phyloP scores from a whole-genome alignment of 257 asterid genomes.

The Solanum chilense region DNA sequence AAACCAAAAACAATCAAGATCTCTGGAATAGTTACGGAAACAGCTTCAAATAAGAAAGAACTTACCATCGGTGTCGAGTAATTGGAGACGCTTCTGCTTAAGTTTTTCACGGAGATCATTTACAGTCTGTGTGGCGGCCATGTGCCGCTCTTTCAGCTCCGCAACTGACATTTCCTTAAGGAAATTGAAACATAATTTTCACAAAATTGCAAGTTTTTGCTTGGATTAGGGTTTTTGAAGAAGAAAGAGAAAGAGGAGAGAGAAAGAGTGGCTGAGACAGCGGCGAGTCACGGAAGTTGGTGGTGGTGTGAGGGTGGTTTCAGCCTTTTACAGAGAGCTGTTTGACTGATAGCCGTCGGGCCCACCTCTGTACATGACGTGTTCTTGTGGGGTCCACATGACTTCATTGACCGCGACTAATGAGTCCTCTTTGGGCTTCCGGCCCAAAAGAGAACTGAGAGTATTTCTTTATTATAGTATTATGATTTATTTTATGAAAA shows the following conservation, averaged over 20 bases:
- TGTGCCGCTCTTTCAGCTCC: conserved; percentile 86
- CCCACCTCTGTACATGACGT: conserved; percentile 3
- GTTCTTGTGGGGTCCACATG: not conserved
- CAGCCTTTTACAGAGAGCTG: not conserved
- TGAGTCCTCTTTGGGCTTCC: not conserved
- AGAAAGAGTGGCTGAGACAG: not conserved
- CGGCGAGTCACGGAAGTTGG: not conserved
- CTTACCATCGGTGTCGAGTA: conserved; percentile 80
- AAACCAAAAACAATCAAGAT: conserved; percentile 18
- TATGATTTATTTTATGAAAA: too few species aligned
- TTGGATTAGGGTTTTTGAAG: not conserved
- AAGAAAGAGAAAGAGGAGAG: not conserved
- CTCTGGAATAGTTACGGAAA: not conserved
- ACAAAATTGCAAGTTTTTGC: not conserved
- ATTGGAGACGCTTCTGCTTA: conserved; percentile 63
- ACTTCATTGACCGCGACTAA: not conserved
- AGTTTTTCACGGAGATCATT: conserved; percentile 64
- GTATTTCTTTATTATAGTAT: not conserved
- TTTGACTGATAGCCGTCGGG: conserved; percentile 5
- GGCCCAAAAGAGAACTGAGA: not conserved
- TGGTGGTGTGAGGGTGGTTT: not conserved
- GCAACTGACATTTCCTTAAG: conserved; percentile 53
- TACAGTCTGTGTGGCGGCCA: conserved; percentile 73
- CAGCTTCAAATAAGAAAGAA: not conserved
- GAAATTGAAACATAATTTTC: not conserved